Conservation (phyloP, 805 yeast genomes). For the Candida orba region DNA sequence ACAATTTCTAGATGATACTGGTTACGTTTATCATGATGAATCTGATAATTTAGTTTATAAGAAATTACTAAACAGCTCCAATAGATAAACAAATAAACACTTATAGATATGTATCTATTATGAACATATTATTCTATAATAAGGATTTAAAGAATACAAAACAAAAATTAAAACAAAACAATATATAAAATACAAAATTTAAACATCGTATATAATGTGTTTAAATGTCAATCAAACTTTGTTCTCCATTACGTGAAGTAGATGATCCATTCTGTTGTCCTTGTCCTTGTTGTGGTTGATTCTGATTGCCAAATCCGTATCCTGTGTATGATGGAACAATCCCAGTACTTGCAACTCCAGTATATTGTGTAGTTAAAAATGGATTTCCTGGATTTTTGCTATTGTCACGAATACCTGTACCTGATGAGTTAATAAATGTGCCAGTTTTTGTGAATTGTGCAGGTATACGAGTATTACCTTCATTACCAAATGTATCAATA, state of each 20-base stretch:
- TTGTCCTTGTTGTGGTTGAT: conserved; percentile 17
- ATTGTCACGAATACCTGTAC: conserved; percentile 54
- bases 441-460: conserved; percentile 86
- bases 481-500: conserved; percentile 87
- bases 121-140: background rate
- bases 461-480: conserved; percentile 78
- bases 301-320: conserved; percentile 86
- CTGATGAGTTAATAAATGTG: conserved; percentile 78
- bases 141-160: background rate
- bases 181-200: background rate
- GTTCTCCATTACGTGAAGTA: conserved; percentile 15
- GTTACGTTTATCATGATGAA: conserved; percentile 75
- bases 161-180: background rate
- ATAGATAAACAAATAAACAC: background rate
- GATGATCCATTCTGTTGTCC: conserved; percentile 10
- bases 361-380: conserved; percentile 55
- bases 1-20: conserved; percentile 59
- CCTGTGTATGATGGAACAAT: conserved; percentile 86
- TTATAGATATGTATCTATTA: background rate
- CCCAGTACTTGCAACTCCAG: conserved; percentile 59
- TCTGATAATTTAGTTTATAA: conserved; percentile 81
- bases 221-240: conserved; percentile 24
- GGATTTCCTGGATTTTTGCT: conserved; percentile 28
- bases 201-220: background rate
- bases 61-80: conserved; percentile 48